Evolutionary conservation across 2,329 filamentous ascomycete species (phyloP), one percentile per base, ranked within the genome.

Genomic region (Trichoderma aggressivum): DNA sequence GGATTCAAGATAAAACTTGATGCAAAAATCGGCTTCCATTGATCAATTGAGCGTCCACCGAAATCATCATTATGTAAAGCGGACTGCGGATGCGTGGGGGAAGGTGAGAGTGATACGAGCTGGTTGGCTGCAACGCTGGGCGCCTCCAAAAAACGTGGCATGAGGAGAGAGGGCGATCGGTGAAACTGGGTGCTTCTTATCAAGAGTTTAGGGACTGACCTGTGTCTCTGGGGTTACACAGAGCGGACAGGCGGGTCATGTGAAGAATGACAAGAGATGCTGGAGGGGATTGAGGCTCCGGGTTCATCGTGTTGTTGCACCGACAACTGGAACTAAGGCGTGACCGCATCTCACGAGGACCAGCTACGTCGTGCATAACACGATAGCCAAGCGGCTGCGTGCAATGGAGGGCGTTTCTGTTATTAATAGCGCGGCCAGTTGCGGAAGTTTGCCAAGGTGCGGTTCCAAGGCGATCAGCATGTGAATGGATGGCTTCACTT

Each of bases 371-470:
- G 28, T 16, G 18, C 26, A 26, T 39, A 18, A 18, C 55, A 50
- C 50, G 8, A 50, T 68, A 26, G 55, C 32, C 28, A 24, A 5
- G 36, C 14, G 16, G 32, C 11, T 18, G 3, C 36, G 36, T 21
- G 56, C 65, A 53, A 60, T 69, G 28, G 47, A 24, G 7, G 21
- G 39, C 26, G 16, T 69, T 69, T 7, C 43, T 69, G 65, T 69
- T 69, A 69, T 60, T 69, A 69, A 69, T 69, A 36, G 55, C 7
- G 63, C 5, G 56, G 50, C 50, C 32, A 30, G 26, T 34, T 60
- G 28, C 47, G 47, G 24, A 36, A n/a, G 12, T 28, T 62, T 62
- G 34, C 21, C 28, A 28, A 32, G n/a, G 21, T 53, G 58, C 34
- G 32, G 21, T 39, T 26, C 32, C 32, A 36, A 14, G 14, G 21